Conservation (phyloP, 768 basidiomycete genomes). For the Boletus edulis region DNA sequence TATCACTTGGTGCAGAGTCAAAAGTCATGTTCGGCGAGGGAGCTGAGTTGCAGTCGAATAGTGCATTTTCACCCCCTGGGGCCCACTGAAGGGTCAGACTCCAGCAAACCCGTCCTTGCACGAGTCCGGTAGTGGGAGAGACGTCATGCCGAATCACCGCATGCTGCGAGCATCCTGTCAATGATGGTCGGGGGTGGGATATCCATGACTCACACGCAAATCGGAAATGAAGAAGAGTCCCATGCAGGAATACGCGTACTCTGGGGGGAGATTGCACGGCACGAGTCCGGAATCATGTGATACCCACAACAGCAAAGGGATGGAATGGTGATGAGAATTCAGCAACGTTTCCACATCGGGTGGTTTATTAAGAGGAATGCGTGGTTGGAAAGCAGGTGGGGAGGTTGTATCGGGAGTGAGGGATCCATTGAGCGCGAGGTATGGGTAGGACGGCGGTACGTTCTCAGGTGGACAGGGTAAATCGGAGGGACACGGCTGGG, state of each 20-base stretch:
- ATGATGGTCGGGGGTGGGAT: not conserved
- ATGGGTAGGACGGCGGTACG: not conserved
- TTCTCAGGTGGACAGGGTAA: not conserved
- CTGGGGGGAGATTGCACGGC: conserved; percentile 28
- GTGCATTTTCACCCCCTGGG: conserved; percentile 45
- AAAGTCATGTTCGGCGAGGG: not conserved
- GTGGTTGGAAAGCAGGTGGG: not conserved
- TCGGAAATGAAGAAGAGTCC: conserved; percentile 46
- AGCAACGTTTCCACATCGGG: conserved; percentile 42
- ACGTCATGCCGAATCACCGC: not conserved
- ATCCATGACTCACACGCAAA: conserved; percentile 33
- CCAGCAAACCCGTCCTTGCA: conserved; percentile 43
- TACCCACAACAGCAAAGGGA: conserved; percentile 42
- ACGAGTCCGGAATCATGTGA: conserved; percentile 33
- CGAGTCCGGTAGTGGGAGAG: not conserved
- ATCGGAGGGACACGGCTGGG: not conserved
- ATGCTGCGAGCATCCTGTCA: conserved; percentile 16
- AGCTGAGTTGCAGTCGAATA: conserved; percentile 9
- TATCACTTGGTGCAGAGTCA: not conserved
- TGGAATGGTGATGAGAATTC: conserved; percentile 36
- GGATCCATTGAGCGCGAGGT: not conserved
- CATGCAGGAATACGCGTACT: conserved; percentile 42
- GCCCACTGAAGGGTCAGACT: conserved; percentile 46
- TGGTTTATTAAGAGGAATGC: conserved; percentile 34
- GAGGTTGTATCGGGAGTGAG: not conserved